Evolutionary conservation across 768 basidiomycete species (phyloP), one percentile per base, ranked within the genome.

Genomic region (Leucosporidium yakuticum): DNA sequence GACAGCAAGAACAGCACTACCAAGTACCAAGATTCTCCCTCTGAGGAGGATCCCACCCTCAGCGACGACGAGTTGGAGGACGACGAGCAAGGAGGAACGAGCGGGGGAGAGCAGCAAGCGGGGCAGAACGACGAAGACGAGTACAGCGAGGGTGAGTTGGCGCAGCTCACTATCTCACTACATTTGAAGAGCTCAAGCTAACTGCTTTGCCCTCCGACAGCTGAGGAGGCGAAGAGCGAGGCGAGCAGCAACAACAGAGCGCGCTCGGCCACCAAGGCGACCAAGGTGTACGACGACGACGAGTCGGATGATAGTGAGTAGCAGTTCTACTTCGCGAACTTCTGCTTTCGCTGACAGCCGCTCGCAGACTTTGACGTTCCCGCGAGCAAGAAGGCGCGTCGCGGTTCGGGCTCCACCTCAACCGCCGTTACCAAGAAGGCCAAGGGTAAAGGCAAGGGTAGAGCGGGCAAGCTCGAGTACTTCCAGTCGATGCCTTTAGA

Each of bases 371-470:
- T 27, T 6, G 25, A 17, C 15, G 27, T 17, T 11, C 53, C 53
- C 25, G 53, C 49, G 21, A n/a, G 23, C 21, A 51, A 62, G 60
- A 62, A 62, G 60, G 48, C 49, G n/a, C 47, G 32, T 4, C 48
- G 47, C 29, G 34, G 14, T 32, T 12, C 50, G 29, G 48, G 19
- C n/a, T 44, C 44, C 31, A 47, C 19, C 25, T 54, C 36, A 17
- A 25, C 32, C 8, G 31, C 5, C 39, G 21, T 39, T 2, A 36
- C 31, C 21, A 7, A 23, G 47, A 54, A 36, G 53, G 47, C 9
- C 49, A 57, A 57, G 56, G 32, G 56, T 34, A 57, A 57, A n/a
- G 56, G 56, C 39, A 15, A 29, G 19, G 25, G 58, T 14, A 44
- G 19, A n/a, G 36, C 19, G 20, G 58, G 39, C 39, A 59, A 47